phyloP scores from a whole-genome alignment of 2,329 filamentous ascomycete genomes.

The Pyrenophora tritici-repentis region DNA sequence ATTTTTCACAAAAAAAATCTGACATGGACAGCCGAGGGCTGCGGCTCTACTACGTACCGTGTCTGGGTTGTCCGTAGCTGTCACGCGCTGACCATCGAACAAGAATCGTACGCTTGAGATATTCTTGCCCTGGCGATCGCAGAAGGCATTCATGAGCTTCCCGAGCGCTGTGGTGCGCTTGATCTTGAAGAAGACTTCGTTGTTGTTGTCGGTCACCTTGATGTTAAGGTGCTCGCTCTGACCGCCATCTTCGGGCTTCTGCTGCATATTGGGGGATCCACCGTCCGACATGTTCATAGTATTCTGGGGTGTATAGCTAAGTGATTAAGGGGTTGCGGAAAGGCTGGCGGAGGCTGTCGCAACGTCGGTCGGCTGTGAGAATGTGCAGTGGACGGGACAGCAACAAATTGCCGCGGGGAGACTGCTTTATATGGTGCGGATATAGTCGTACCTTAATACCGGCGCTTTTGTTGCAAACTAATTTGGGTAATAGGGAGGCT shows the following conservation, averaged over 20 bases:
- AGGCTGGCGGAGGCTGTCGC: constrained; percentile 3
- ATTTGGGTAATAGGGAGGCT: constrained; percentile 17
- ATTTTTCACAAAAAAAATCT: neutral
- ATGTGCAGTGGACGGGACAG: constrained; percentile 29
- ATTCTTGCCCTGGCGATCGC: constrained; percentile 91
- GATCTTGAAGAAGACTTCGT: constrained; percentile 99
- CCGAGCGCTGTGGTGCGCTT: constrained; percentile 94
- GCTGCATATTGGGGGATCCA: constrained; percentile 47
- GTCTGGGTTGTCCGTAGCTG: constrained; percentile 87
- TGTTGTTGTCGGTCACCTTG: constrained; percentile 99
- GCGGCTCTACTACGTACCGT: constrained; percentile 65
- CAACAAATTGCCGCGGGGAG: constrained; percentile 18
- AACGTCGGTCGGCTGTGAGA: constrained; percentile 23
- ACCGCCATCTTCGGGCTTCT: constrained; percentile 53
- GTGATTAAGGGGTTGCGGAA: neutral
- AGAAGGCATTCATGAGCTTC: constrained; percentile 98
- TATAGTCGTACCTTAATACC: constrained; percentile 23
- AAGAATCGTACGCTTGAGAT: constrained; percentile 85
- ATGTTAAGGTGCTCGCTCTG: constrained; percentile 90
- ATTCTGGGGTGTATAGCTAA: neutral
- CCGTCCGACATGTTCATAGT: constrained; percentile 50
- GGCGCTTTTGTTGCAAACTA: constrained; percentile 13
- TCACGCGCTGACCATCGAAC: constrained; percentile 93
- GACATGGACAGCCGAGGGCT: too few relatives aligned
- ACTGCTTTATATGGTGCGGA: constrained; percentile 28